Conservation (phyloP, 495 filamentous ascomycete species). For the Glarea lozoyensis region DNA sequence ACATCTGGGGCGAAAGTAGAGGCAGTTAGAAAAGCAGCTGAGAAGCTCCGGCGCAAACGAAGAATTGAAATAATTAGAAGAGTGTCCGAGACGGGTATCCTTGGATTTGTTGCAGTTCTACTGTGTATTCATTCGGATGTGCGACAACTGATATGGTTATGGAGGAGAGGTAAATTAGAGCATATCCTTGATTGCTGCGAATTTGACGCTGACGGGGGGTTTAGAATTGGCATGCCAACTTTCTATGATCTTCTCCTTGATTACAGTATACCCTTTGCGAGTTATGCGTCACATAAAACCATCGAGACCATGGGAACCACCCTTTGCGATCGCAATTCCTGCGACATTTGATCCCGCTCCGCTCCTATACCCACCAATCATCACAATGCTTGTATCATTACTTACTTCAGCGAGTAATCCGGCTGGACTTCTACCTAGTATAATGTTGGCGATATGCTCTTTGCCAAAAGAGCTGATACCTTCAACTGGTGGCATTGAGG, state of each 20-base stretch:
- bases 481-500: slow-evolving; percentile 38
- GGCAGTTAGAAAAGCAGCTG: slow-evolving; percentile 17
- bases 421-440: slow-evolving; percentile 60
- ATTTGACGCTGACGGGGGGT: slow-evolving; percentile 4
- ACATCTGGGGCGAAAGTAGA: slow-evolving; percentile 1
- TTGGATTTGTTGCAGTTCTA: slow-evolving; percentile 32
- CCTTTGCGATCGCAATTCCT: slow-evolving; percentile 43
- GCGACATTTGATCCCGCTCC: slow-evolving; percentile 83
- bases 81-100: slow-evolving; percentile 31
- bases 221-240: slow-evolving; percentile 40
- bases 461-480: slow-evolving; percentile 70
- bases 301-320: slow-evolving; percentile 15
- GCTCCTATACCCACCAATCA: slow-evolving; percentile 70
- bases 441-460: slow-evolving; percentile 70
- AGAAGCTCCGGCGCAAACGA: slow-evolving; percentile 26
- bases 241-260: slow-evolving; percentile 32
- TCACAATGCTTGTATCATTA: slow-evolving; percentile 71
- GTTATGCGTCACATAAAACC: slow-evolving; percentile 12
- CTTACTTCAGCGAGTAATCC: slow-evolving; percentile 54
- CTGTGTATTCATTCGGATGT: slow-evolving; percentile 26
- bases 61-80: slow-evolving; percentile 37
- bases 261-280: slow-evolving; percentile 39
- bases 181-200: background rate
- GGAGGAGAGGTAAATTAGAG: slow-evolving; percentile 13
- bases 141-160: slow-evolving; percentile 17